These are phyloP conservation scores for Rhynchosporium graminicola DNA, from an alignment of 2,329 filamentous ascomycete genomes.

Conservation along the genomic window DNA sequence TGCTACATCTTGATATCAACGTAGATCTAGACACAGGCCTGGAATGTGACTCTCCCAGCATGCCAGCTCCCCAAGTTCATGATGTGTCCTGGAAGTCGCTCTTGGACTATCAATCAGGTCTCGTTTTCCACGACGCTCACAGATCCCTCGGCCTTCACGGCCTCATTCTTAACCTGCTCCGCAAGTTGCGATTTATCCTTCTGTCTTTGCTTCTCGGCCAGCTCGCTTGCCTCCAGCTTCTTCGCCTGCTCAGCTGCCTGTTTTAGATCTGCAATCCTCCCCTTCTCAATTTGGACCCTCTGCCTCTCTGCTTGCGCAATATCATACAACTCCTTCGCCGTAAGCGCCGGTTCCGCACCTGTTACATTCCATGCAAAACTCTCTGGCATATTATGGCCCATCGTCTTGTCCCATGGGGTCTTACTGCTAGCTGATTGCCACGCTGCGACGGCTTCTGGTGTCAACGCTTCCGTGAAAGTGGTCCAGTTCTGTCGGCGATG, in stretches of 20 bases:
- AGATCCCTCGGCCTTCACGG: not conserved
- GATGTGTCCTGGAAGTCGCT: not conserved
- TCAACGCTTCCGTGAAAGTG: not conserved
- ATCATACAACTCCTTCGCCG: not conserved
- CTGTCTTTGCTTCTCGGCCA: not conserved
- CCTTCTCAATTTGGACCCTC: not conserved
- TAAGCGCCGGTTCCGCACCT: not conserved
- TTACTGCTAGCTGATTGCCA: not conserved
- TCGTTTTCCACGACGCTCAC: not conserved
- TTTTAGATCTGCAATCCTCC: not conserved
- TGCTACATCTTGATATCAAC: no score
- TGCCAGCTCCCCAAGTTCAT: no score
- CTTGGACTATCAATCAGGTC: not conserved
- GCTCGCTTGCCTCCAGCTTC: not conserved
- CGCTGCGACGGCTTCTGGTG: not conserved
- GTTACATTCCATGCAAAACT: conserved; percentile 5
- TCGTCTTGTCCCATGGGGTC: conserved; percentile 1
- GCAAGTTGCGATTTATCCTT: not conserved
- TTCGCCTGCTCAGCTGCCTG: not conserved
- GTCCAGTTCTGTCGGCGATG: conserved; percentile 7
- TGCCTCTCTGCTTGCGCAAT: not conserved
- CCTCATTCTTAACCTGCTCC: conserved; percentile 1
- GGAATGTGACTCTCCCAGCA: no score
- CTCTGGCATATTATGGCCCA: conserved; percentile 5
- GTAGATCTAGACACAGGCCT: no score